Base-by-base conservation (phyloP, 192 early-diverging fungal species). In the Coemansia sp. region DNA sequence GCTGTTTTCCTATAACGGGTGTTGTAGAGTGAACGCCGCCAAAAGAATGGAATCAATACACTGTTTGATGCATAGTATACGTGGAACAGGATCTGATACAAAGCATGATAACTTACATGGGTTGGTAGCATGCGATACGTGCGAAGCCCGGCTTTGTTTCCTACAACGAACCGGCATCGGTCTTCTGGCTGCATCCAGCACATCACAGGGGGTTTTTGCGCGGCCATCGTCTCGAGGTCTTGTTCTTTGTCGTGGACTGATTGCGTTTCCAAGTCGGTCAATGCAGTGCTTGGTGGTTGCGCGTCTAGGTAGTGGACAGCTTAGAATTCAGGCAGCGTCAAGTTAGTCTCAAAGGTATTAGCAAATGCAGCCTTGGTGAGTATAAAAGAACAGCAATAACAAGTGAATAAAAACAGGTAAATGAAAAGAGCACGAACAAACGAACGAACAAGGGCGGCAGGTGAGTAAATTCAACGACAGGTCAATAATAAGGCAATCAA, bases 111-210 rank as follows among this genome's bases (percentile, higher is more conserved):
- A 28, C 67, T 52, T 59, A 70, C 67, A 54, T 62, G 61, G 19
- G 47, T 27, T 37, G 62, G 15, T 0, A 15, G 28, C 36, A 80
- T 59, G 47, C 64, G 64, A 34, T 67, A 80, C 11, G 74, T 36
- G 7, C 70, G 63, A 25, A 80, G 62, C 22, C 72, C 77, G 4
- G 42, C 47, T 23, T 67, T 61, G 52, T 38, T 67, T 11, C 72
- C 68, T 8, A 74, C 55, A 14, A 45, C 77, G 41, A 80, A 52
- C 4, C 60, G 71, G 25, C 67, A 55, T 27, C 59, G 52, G 23
- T 50, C 59, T 23, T 70, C 64, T 42, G 70, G 77, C 63, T 69
- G 71, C 64, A 74, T 30, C 77, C 77, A 80, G 64, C 65, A 52
- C 72, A 74, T 58, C 50, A 65, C 72, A 8, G 72, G 61, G 33